Evolutionary conservation across 768 basidiomycete species (phyloP).

Genomic region (Boletus subparvulus): DNA sequence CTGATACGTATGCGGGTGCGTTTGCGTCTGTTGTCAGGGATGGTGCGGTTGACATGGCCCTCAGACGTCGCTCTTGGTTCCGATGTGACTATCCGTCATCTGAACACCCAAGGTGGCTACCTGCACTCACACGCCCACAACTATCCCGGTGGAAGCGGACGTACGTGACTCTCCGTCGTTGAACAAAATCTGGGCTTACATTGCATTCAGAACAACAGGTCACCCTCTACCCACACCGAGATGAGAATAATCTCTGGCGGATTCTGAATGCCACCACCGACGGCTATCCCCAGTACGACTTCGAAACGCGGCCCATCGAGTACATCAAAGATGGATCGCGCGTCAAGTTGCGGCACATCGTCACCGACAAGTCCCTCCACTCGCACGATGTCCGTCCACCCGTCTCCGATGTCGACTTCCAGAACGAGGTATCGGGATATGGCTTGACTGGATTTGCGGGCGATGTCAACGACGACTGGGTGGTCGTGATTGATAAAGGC

Average conservation of each 20-base stretch:
- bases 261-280: conserved; percentile 72
- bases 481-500: conserved; percentile 79
- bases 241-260: conserved; percentile 92
- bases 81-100: conserved; percentile 76
- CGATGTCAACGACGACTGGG: conserved; percentile 92
- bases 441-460: conserved; percentile 84
- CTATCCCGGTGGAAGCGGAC: conserved; percentile 89
- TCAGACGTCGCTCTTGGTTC: conserved; percentile 87
- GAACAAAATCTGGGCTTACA: background rate
- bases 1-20: conserved; percentile 87
- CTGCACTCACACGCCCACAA: conserved; percentile 90
- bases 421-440: conserved; percentile 96
- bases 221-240: conserved; percentile 98
- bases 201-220: conserved; percentile 84
- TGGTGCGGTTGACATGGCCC: background rate
- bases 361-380: conserved; percentile 86
- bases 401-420: conserved; percentile 97
- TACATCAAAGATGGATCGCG: conserved; percentile 65
- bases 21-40: background rate
- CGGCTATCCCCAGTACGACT: conserved; percentile 44
- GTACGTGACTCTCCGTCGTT: conserved; percentile 44
- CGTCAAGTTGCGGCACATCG: conserved; percentile 78
- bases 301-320: conserved; percentile 51
- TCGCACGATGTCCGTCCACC: conserved; percentile 95
- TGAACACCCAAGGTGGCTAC: conserved; percentile 99